Percentiles rank a stretch among this genome's conserved stretches.
Conservation (phyloP, 257 asterid genomes). For the Asclepias syriaca region DNA sequence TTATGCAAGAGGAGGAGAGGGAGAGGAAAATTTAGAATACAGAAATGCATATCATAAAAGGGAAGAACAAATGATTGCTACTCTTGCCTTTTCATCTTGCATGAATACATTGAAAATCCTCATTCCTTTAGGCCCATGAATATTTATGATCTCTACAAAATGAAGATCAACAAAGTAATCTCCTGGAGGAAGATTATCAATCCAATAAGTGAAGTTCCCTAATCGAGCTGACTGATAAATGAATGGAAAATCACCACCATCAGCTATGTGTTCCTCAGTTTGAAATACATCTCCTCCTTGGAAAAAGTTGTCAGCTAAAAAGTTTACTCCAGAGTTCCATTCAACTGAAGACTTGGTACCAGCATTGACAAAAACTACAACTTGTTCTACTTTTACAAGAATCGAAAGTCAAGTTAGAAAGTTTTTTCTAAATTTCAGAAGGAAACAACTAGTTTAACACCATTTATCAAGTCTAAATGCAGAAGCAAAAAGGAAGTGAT, state of each 20-base stretch:
- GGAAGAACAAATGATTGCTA: not conserved
- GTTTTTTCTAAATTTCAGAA: not conserved
- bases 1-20: not conserved
- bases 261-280: slow-evolving; percentile 63
- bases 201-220: slow-evolving; percentile 66
- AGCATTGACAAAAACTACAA: slow-evolving; percentile 74
- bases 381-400: slow-evolving; percentile 46
- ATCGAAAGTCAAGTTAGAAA: slow-evolving; percentile 10
- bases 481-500: not conserved
- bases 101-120: slow-evolving; percentile 71
- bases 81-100: slow-evolving; percentile 87
- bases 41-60: not conserved
- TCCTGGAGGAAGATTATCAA: slow-evolving; percentile 63
- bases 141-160: slow-evolving; percentile 79
- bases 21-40: not conserved
- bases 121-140: slow-evolving; percentile 88
- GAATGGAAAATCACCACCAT: slow-evolving; percentile 69
- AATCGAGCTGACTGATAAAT: slow-evolving; percentile 76
- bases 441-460: not conserved
- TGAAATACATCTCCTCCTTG: slow-evolving; percentile 83
- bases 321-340: slow-evolving; percentile 42
- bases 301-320: slow-evolving; percentile 55
- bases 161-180: slow-evolving; percentile 76
- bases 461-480: not conserved
- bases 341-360: slow-evolving; percentile 50